A percentile compares a stretch with the other conserved stretches of the same genome.
Conservation (phyloP, 768 basidiomycete genomes). For the Sporobolomyces pararoseus region DNA sequence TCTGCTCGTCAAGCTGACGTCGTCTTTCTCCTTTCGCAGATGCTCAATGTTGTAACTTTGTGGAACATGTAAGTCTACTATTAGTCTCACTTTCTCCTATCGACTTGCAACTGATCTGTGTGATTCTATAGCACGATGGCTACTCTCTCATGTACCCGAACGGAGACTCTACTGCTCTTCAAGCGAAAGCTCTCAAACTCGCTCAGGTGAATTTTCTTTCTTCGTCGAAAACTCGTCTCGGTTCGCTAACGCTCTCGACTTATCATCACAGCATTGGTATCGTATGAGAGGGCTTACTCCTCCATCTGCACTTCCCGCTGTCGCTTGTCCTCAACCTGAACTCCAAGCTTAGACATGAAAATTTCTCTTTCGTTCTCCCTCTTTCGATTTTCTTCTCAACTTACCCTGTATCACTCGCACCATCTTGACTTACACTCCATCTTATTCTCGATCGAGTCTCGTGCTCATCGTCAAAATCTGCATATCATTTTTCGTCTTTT, state of each 20-base stretch:
- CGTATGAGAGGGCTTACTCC: conserved; percentile 30
- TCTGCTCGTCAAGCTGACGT: background rate
- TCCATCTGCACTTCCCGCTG: conserved; percentile 30
- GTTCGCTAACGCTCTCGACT: background rate
- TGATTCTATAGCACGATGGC: conserved; percentile 36
- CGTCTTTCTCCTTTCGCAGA: conserved; percentile 9
- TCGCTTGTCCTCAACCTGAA: conserved; percentile 38
- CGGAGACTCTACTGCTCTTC: background rate
- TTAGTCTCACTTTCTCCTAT: background rate
- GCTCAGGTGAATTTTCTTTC: conserved; percentile 12
- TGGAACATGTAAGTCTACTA: conserved; percentile 24
- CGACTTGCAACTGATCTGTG: too few relatives aligned
- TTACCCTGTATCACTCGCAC: too few relatives aligned
- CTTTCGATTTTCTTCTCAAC: too few relatives aligned
- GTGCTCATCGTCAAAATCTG: too few relatives aligned
- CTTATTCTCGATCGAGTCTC: too few relatives aligned
- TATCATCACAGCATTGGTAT: conserved; percentile 23
- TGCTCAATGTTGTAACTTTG: conserved; percentile 36
- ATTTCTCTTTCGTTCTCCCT: too few relatives aligned
- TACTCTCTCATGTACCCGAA: conserved; percentile 41
- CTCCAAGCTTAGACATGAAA: background rate
- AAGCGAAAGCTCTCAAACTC: conserved; percentile 1
- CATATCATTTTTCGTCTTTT: too few relatives aligned
- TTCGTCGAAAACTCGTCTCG: background rate
- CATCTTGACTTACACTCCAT: too few relatives aligned